A percentile compares a stretch with the other conserved stretches of the same genome.
Evolutionary conservation across 257 asterid genomes (phyloP).

Genomic region (Nicotiana paniculata): DNA sequence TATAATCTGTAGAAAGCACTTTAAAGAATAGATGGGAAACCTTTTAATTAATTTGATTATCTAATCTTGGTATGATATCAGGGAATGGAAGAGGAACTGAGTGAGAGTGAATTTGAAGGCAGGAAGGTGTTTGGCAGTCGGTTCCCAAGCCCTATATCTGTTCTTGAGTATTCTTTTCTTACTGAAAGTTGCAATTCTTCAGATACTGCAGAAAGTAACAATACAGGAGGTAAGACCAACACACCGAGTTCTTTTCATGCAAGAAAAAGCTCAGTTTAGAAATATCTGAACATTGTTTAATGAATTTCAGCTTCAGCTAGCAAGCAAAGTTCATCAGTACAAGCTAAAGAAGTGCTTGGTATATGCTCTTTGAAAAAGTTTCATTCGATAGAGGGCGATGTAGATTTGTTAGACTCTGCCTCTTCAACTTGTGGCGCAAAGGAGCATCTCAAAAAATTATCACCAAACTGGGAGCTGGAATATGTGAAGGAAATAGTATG

Average conservation of each 20-base stretch:
- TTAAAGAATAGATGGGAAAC: neutral
- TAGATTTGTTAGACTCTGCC: constrained; percentile 78
- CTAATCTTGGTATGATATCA: constrained; percentile 7
- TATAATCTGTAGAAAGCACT: neutral
- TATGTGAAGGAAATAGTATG: constrained; percentile 58
- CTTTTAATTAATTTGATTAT: neutral
- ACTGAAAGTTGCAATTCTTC: constrained; percentile 41
- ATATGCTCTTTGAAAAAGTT: constrained; percentile 25
- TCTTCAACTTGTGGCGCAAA: constrained; percentile 40
- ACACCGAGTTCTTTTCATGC: neutral
- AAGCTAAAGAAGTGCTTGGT: constrained; percentile 48
- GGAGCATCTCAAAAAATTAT: constrained; percentile 12
- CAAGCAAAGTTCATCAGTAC: constrained; percentile 53
- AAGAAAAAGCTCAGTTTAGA: neutral
- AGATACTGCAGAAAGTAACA: constrained; percentile 40
- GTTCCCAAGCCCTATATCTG: constrained; percentile 39
- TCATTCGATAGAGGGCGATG: constrained; percentile 35
- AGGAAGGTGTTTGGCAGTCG: constrained; percentile 31
- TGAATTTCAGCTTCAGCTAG: constrained; percentile 61
- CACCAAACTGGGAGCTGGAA: constrained; percentile 46
- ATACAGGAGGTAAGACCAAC: constrained; percentile 42
- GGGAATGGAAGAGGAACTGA: constrained; percentile 33
- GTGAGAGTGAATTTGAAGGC: constrained; percentile 22
- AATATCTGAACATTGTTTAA: neutral
- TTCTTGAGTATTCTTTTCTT: constrained; percentile 30